These are phyloP conservation scores for Aspergillus persii DNA, from an alignment of 2,329 filamentous ascomycete genomes.

Conservation along the genomic window DNA sequence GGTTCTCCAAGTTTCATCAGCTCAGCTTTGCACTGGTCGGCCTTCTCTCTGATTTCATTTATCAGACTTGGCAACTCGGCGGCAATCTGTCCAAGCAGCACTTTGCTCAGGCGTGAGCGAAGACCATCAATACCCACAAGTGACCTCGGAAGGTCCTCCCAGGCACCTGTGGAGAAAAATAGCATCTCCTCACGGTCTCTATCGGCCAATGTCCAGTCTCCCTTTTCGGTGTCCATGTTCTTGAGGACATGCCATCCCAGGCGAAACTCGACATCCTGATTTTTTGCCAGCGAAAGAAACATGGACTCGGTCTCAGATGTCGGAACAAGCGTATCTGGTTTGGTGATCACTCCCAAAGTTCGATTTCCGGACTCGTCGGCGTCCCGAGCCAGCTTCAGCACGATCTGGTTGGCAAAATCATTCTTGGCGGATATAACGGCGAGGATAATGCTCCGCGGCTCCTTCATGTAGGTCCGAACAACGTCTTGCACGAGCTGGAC, in stretches of 20 bases:
- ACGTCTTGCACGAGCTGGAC: constrained; percentile 55
- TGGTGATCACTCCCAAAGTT: constrained; percentile 50
- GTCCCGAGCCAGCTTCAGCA: constrained; percentile 37
- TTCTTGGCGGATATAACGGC: constrained; percentile 47
- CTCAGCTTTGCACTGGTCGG: constrained; percentile 32
- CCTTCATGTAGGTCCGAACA: constrained; percentile 40
- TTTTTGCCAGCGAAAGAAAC: constrained; percentile 42
- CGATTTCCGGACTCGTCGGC: constrained; percentile 31
- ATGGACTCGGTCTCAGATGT: constrained; percentile 37
- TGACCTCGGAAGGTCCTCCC: constrained; percentile 23
- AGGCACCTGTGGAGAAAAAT: constrained; percentile 32
- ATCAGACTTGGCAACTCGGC: constrained; percentile 38
- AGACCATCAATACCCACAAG: constrained; percentile 32
- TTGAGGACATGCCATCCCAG: constrained; percentile 52
- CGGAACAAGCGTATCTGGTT: constrained; percentile 41
- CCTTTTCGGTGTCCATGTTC: constrained; percentile 44
- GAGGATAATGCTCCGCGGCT: constrained; percentile 47
- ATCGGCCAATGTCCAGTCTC: constrained; percentile 15
- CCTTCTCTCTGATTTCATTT: constrained; percentile 32
- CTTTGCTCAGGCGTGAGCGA: constrained; percentile 30
- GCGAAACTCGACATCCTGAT: constrained; percentile 44
- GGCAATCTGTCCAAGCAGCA: constrained; percentile 35
- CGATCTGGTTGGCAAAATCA: constrained; percentile 43
- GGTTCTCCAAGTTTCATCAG: constrained; percentile 27
- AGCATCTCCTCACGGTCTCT: constrained; percentile 30